Base-by-base conservation (phyloP, 1,284 basidiomycete species). In the Cryptococcus sp. region DNA sequence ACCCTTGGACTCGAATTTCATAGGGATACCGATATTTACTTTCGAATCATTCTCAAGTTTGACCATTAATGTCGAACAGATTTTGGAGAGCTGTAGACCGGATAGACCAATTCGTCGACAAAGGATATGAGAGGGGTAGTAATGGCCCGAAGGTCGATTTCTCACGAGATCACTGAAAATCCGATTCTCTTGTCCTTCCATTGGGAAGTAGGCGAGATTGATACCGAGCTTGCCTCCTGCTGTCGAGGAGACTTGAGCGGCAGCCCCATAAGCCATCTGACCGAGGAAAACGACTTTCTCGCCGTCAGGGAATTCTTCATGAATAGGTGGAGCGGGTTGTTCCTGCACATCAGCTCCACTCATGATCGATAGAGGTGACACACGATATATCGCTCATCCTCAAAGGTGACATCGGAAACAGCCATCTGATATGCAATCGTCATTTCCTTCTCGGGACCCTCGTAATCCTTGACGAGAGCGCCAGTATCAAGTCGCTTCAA, bases 1-100 rank as follows among this genome's bases (percentile, higher is more conserved):
- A n/a, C 85, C 83, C 76, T 96, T 97, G 21, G 85, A 89, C 70
- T 98, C 96, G 57, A 98, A 98, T 74, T 99, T 98, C 63, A 98
- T 82, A 67, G 88, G 89, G 21, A 98, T 80, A 3, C 96, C 96
- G 28, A 98, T 79, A 70, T 98, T 98, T 53, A 81, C 81, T 77
- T 96, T 97, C 9, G 54, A 54, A n/a, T 82, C 82, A 61, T 88
- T 85, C 0, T 80, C 77, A 0, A 82, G 82, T 46, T 86, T 69
- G 43, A 97, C 86, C 83, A 97, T 85, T 67, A 98, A 85, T 63
- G 88, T 93, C 22, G 92, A 92, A 0, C 91, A 92, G 60, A 99
- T 87, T 74, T 86, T 89, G 22, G 91, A 86, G 13, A 97, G 73
- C 1, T 86, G 87, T 34, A 91, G 82, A 1, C 82, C 78, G 4